Percentiles rank a stretch among this genome's conserved stretches.
phyloP scores from a whole-genome alignment of 1,284 basidiomycete genomes.

The Apiotrichum akiyoshidainum region DNA sequence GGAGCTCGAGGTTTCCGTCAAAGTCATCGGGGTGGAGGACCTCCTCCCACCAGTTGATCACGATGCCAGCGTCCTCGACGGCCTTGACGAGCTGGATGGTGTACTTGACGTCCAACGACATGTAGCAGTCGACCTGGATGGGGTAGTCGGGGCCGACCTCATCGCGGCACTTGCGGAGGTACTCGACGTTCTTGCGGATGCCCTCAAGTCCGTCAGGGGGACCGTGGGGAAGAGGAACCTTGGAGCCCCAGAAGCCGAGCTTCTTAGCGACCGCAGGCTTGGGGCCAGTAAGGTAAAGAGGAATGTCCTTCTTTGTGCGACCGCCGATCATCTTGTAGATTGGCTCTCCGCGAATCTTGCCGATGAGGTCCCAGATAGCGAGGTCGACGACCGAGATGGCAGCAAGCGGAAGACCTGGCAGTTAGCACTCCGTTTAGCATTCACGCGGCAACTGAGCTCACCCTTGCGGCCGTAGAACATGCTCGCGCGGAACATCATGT shows the following conservation, averaged over 20 bases:
- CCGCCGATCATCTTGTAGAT: slow-evolving; percentile 61
- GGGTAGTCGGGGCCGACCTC: slow-evolving; percentile 54
- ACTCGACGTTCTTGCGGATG: slow-evolving; percentile 56
- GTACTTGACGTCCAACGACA: slow-evolving; percentile 53
- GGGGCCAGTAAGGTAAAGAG: slow-evolving; percentile 57
- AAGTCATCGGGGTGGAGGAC: slow-evolving; percentile 55
- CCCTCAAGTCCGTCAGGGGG: slow-evolving; percentile 54
- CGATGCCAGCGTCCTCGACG: slow-evolving; percentile 53
- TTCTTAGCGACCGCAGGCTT: slow-evolving; percentile 53
- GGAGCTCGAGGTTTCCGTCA: slow-evolving; percentile 54
- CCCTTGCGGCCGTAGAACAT: slow-evolving; percentile 59
- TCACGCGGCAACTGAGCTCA: slow-evolving; percentile 16
- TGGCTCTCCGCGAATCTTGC: slow-evolving; percentile 57
- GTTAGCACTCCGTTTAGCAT: background rate
- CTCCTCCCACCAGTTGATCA: slow-evolving; percentile 59
- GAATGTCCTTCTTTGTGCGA: slow-evolving; percentile 55
- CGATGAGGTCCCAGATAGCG: slow-evolving; percentile 58
- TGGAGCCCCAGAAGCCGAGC: slow-evolving; percentile 58
- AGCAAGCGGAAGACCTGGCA: slow-evolving; percentile 53
- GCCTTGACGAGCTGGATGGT: slow-evolving; percentile 54
- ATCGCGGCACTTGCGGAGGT: slow-evolving; percentile 53
- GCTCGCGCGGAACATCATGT: slow-evolving; percentile 53
- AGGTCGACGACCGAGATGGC: slow-evolving; percentile 56
- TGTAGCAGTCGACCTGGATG: slow-evolving; percentile 57
- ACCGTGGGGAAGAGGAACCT: slow-evolving; percentile 55